A percentile compares a stretch with the other conserved stretches of the same genome.
phyloP scores from a whole-genome alignment of 345 rosid genomes.

The Acer campestre region DNA sequence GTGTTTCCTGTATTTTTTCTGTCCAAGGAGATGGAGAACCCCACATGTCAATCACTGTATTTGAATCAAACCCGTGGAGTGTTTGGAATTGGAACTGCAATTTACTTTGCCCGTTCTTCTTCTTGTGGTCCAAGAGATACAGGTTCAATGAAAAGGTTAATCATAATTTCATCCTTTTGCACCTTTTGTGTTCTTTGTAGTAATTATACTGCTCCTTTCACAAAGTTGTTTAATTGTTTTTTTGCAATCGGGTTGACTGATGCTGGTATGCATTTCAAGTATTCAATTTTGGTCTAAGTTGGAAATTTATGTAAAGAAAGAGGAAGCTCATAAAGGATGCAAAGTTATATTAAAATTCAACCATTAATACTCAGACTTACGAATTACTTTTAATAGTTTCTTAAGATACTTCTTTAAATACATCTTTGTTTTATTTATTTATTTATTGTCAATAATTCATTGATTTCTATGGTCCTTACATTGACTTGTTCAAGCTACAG shows the following conservation, averaged over 20 bases:
- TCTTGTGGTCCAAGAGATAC: constrained; percentile 29
- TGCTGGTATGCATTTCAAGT: background rate
- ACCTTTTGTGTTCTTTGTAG: background rate
- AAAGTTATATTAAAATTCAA: background rate
- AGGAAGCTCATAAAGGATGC: background rate
- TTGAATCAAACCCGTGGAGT: constrained; percentile 62
- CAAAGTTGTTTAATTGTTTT: background rate
- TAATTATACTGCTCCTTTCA: background rate
- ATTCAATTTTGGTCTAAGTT: background rate
- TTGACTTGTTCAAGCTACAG: background rate
- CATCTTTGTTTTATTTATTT: too few species aligned
- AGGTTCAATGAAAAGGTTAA: constrained; percentile 52
- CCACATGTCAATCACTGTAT: constrained; percentile 54
- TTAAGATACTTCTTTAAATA: background rate
- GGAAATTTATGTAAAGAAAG: background rate
- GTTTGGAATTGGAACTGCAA: constrained; percentile 80
- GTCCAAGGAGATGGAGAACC: constrained; percentile 54
- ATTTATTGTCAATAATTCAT: background rate
- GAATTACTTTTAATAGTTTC: background rate
- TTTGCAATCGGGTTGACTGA: background rate
- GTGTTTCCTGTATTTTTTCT: constrained; percentile 83
- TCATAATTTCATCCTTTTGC: constrained; percentile 1
- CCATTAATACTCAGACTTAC: background rate
- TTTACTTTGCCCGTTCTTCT: constrained; percentile 53
- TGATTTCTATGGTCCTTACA: background rate